Percentiles rank a stretch among this genome's conserved stretches.
Evolutionary conservation across 495 filamentous ascomycete genomes (phyloP).

Genomic region (Aspergillus sparsus): DNA sequence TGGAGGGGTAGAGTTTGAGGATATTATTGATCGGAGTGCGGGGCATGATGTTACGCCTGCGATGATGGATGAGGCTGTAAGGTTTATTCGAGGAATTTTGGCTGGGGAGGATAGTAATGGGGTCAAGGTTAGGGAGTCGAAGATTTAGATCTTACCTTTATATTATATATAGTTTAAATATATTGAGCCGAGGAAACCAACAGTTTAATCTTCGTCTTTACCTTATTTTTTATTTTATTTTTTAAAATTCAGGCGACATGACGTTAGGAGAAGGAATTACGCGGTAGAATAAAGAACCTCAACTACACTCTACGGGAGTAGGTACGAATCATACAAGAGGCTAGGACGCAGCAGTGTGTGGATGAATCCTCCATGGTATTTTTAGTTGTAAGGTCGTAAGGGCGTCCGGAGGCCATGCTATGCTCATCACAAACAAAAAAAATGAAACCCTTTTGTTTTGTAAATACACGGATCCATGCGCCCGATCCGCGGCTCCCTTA

Average conservation of each 20-base stretch:
- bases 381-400: conserved; percentile 46
- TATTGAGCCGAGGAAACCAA: neutral
- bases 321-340: too few species aligned
- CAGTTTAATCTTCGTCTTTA: too few species aligned
- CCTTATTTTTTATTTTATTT: too few species aligned
- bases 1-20: conserved; percentile 62
- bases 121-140: conserved; percentile 37
- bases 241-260: too few species aligned
- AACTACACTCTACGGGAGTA: too few species aligned
- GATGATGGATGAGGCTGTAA: conserved; percentile 72
- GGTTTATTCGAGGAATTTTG: conserved; percentile 60
- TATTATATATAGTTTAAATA: neutral
- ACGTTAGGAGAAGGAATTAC: too few species aligned
- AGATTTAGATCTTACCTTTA: conserved; percentile 31
- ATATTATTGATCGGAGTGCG: conserved; percentile 70
- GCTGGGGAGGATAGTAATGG: conserved; percentile 22
- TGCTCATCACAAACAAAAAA: conserved; percentile 48
- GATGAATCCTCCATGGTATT: conserved; percentile 38
- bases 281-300: too few species aligned
- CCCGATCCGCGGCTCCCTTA: conserved; percentile 29
- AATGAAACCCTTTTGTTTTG: conserved; percentile 46
- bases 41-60: conserved; percentile 70
- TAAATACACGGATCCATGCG: conserved; percentile 32
- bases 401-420: conserved; percentile 46
- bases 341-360: neutral